Base-by-base conservation (phyloP, 2,329 filamentous ascomycete genomes). In the Chrysosporium keratinophilum region DNA sequence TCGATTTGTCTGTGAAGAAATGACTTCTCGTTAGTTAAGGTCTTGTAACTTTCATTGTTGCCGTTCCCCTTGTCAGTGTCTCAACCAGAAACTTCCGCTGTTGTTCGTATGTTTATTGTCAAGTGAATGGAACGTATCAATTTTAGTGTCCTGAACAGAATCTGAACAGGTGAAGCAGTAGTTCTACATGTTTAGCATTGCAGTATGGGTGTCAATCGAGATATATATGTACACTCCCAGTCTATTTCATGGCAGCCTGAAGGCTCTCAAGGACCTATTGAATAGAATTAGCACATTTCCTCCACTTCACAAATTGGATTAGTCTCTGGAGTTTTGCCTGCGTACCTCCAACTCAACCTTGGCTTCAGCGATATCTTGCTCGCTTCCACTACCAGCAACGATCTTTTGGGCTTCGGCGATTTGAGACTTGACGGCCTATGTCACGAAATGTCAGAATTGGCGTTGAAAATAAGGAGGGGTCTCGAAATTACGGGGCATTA, bases 301-400 rank as follows among this genome's bases (percentile, higher is more conserved):
- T 33, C 17, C 17, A 23, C 9, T 9, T n/a, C 5, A 34, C 3
- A 39, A 31, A 45, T 41, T 12, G 35, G 11, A 41, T 11, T 20
- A 33, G 34, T 15, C 12, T 28, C 14, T 15, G 44, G 15, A 42
- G 43, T 23, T 23, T 41, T 20, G 42, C 31, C 28, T 51, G 64
- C 78, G 70, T 75, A 95, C 91, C 88, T 98, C 93, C 64, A 98
- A 77, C 81, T 97, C 91, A 71, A 98, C 91, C 83, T 96, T 97
- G 63, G 93, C 93, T 83, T 98, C 93, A 61, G 91, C 91, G 75
- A 97, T 87, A 69, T 97, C 93, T 76, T 89, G 85, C 82, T 96
- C 93, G 74, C 88, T 96, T 68, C 91, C 93, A 69, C 78, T 83
- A 68, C 93, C 93, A 71, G 76, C 83, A 65, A 85, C 89, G 69